Evolutionary conservation across 2,329 filamentous ascomycete species (phyloP).

Genomic region (Nothopassalora personata): DNA sequence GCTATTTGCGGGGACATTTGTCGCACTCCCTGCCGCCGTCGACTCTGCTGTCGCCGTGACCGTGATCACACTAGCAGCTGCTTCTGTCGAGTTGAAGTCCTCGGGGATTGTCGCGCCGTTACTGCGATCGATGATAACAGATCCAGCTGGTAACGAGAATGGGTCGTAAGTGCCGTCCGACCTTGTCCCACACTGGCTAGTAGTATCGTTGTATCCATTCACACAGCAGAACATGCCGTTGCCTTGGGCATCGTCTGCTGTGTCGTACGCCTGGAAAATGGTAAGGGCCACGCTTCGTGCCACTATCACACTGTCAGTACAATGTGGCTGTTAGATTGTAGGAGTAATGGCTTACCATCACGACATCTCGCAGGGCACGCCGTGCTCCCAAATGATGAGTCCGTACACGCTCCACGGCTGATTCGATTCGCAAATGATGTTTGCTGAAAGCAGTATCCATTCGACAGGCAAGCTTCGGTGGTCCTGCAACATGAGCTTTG

Average conservation of each 20-base stretch:
- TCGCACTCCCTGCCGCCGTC: conserved; percentile 5
- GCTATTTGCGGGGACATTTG: not conserved
- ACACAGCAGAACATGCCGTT: conserved; percentile 17
- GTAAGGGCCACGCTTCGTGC: conserved; percentile 2
- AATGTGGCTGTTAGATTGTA: too few relatives aligned
- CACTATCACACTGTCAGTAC: not conserved
- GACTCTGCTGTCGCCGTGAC: conserved; percentile 3
- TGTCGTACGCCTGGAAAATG: conserved; percentile 13
- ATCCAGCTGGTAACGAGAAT: conserved; percentile 7
- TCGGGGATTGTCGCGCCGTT: conserved; percentile 11
- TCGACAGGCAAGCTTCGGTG: conserved; percentile 10
- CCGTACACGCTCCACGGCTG: conserved; percentile 12
- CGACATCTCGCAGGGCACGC: conserved; percentile 10
- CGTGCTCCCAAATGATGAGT: conserved; percentile 9
- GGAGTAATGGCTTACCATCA: not conserved
- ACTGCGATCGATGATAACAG: conserved; percentile 14
- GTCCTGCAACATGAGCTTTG: conserved; percentile 9
- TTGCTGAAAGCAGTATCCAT: conserved; percentile 13
- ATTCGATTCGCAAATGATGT: conserved; percentile 6
- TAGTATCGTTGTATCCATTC: conserved; percentile 9
- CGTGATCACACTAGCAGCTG: not conserved
- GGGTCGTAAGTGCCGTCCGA: conserved; percentile 1
- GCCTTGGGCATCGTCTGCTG: not conserved
- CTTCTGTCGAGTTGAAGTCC: not conserved
- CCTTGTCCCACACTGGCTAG: conserved; percentile 3